Base-by-base conservation (phyloP, 176 grass and related monocot genomes). In the Cymbopogon citratus region DNA sequence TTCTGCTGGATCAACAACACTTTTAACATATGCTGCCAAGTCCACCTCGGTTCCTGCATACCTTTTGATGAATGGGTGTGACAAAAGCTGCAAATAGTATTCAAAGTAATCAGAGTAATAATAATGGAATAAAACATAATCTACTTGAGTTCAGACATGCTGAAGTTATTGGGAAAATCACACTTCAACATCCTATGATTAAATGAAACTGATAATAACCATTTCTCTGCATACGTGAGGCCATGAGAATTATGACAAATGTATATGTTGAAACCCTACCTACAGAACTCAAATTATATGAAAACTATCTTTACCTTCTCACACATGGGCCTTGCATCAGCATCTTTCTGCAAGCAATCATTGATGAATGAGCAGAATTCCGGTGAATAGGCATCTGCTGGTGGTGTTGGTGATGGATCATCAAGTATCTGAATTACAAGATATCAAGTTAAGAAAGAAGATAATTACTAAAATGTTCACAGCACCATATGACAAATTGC, bases 351-450 rank as follows among this genome's bases (percentile, higher is more conserved):
- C 84, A 98, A 91, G 84, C 95, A 98, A 75, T 78, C 88, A 88
- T 93, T 91, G 76, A 98, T 51, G 74, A 98, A 95, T 74, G 92
- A 95, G 83, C 90, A 91, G 69, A 98, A 98, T 54, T 98, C 95
- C 34, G 81, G 72, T 76, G 92, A 88, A 86, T 82, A 95, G 49
- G 59, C 69, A 82, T 90, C 92, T 88, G 81, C 80, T 77, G 84
- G 80, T 78, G 89, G 95, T 49, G 82, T 85, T 79, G 95, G 90
- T 74, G 95, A 95, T 87, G 90, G 81, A 89, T 98, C 95, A 80
- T 98, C 94, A 36, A 98, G 79, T 63, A 93, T 89, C 95, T 98
- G 73, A 74, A 80, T 86, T 70, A 63, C 18, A 81, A 87, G 9
- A 62, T 24, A 43, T 69, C 44, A 60, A 31, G 78, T 76, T 36